A percentile compares a stretch with the other conserved stretches of the same genome.
These are phyloP conservation scores for Podaxis sp. DNA, from an alignment of 768 basidiomycete genomes.

Conservation along the genomic window DNA sequence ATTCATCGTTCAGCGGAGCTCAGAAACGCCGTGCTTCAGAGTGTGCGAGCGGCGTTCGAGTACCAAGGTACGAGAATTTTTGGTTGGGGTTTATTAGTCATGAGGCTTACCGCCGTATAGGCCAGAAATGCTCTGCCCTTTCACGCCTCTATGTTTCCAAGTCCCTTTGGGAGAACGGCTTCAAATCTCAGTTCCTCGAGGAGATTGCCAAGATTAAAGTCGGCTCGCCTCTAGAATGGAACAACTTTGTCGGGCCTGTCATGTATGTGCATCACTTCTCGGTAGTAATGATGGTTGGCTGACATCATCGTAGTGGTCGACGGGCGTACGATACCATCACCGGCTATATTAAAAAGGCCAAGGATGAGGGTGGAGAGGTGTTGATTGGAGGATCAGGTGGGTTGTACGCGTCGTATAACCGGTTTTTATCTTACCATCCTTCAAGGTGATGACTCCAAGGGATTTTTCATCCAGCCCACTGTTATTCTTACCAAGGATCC, in stretches of 20 bases:
- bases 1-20: slow-evolving; percentile 87
- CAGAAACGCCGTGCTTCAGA: slow-evolving; percentile 86
- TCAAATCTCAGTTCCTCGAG: slow-evolving; percentile 73
- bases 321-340: slow-evolving; percentile 88
- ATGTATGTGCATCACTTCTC: slow-evolving; percentile 54
- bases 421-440: neutral
- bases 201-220: slow-evolving; percentile 86
- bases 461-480: slow-evolving; percentile 93
- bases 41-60: slow-evolving; percentile 87
- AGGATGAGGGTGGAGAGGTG: slow-evolving; percentile 85
- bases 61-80: slow-evolving; percentile 68
- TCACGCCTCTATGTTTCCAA: slow-evolving; percentile 89
- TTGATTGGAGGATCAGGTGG: slow-evolving; percentile 80
- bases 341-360: slow-evolving; percentile 82
- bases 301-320: slow-evolving; percentile 51
- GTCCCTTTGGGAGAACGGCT: slow-evolving; percentile 81
- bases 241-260: slow-evolving; percentile 94
- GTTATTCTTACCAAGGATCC: slow-evolving; percentile 93
- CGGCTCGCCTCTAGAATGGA: slow-evolving; percentile 72
- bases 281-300: slow-evolving; percentile 3
- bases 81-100: neutral
- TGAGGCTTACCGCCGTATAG: slow-evolving; percentile 30
- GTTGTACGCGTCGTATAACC: slow-evolving; percentile 1
- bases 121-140: slow-evolving; percentile 96
- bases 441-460: slow-evolving; percentile 82